Evolutionary conservation across 805 yeast genomes (phyloP), one percentile per base, ranked within the genome.

Genomic region (Yarrowia bubula): DNA sequence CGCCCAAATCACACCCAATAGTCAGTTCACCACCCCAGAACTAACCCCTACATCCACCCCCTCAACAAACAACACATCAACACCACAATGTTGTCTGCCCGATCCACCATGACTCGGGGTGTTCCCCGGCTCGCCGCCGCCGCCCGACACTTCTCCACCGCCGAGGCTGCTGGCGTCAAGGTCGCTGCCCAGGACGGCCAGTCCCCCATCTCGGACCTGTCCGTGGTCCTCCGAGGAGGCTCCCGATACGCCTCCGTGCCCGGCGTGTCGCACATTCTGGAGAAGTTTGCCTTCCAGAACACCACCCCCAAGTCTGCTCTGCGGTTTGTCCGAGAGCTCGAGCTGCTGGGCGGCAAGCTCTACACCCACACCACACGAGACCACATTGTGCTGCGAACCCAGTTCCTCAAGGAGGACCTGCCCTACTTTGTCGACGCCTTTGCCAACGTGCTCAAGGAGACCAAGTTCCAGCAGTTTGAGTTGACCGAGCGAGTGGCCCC

Each of bases 271-370:
- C 98, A 93, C 78, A 79, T 92, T 69, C 83, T 92, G 73, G 84
- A 93, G 73, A 85, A 91, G 77, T 92, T 86, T 77, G 88, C 87
- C 72, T 95, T 88, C 82, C 73, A 75, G 75, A 87, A 89, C 83
- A 91, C 97, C 66, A 81, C 82, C 68, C 77, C 85, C 71, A 90
- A 91, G 77, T 88, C 97, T 17, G 97, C 95, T 28, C 83, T 95
- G 75, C 89, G 98, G 81, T 82, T 92, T 74, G 89, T 92, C 74
- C 89, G 99, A 79, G 99, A 95, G 80, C 80, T 92, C 61, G 99
- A 93, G 81, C 84, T 95, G 70, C 82, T 93, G 70, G 98, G 99
- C 71, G 98, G 97, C 75, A 78, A 78, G 67, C 84, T 91, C 77
- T 74, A 83, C 58, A 81, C 96, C 50, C 72, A 75, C 66, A 87